Evolutionary conservation across 139 green algal species (phyloP).

Genomic region (Chlamydomonas asymmetrica): DNA sequence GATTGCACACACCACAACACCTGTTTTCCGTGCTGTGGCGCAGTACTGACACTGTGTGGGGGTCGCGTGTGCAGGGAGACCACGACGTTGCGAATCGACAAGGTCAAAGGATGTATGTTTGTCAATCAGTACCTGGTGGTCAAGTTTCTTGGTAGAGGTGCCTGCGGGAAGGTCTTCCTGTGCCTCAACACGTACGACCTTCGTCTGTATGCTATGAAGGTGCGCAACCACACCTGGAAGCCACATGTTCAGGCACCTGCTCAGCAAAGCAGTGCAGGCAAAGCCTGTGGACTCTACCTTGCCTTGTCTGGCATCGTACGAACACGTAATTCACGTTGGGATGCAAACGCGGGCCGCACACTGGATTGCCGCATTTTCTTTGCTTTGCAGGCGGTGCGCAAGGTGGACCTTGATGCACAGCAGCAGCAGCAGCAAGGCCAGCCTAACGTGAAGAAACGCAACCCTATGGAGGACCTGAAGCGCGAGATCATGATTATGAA

Average conservation of each 20-base stretch:
- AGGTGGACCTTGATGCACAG: slow-evolving; percentile 50
- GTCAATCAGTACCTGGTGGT: slow-evolving; percentile 87
- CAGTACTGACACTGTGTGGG: too few relatives aligned
- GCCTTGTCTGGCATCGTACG: too few relatives aligned
- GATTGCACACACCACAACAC: too few relatives aligned
- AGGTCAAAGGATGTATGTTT: slow-evolving; percentile 75
- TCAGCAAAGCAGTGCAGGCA: too few relatives aligned
- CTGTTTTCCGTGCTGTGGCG: neutral
- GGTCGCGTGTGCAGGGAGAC: slow-evolving; percentile 54
- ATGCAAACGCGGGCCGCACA: too few relatives aligned
- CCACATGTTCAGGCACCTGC: too few relatives aligned
- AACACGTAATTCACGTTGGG: too few relatives aligned
- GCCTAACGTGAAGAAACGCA: slow-evolving; percentile 38
- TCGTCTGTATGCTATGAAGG: slow-evolving; percentile 83
- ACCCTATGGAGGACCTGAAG: slow-evolving; percentile 67
- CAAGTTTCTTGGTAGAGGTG: slow-evolving; percentile 77
- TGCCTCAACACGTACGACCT: slow-evolving; percentile 77
- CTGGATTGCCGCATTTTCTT: too few relatives aligned
- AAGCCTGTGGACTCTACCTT: slow-evolving; percentile 5
- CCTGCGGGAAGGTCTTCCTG: slow-evolving; percentile 80
- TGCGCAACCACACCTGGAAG: neutral
- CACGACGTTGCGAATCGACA: slow-evolving; percentile 61
- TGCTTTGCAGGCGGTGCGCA: slow-evolving; percentile 46
- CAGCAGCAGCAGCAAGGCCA: slow-evolving; percentile 23
- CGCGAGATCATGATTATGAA: slow-evolving; percentile 79